A percentile compares a stretch with the other conserved stretches of the same genome.
These are phyloP conservation scores for Kuraishia capsulata DNA, from an alignment of 805 yeast species.

Conservation along the genomic window DNA sequence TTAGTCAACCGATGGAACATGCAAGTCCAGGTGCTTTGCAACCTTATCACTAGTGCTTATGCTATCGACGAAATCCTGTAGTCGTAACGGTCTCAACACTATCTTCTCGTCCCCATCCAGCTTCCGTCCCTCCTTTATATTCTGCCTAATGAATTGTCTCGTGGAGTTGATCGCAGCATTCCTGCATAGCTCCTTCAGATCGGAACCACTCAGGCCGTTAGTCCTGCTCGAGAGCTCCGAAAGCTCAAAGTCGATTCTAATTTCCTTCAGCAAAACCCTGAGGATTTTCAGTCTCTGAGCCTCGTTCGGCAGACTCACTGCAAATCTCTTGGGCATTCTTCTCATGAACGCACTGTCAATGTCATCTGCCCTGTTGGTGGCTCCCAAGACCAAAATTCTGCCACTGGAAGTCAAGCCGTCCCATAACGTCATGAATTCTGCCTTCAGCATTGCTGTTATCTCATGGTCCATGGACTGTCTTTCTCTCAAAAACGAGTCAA, in stretches of 20 bases:
- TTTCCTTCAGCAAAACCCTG: slow-evolving; percentile 58
- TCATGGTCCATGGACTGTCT: slow-evolving; percentile 81
- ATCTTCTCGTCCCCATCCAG: slow-evolving; percentile 24
- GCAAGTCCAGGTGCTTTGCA: slow-evolving; percentile 6
- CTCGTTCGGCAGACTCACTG: slow-evolving; percentile 78
- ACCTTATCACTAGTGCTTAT: slow-evolving; percentile 19
- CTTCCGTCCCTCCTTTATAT: slow-evolving; percentile 34
- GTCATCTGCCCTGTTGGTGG: slow-evolving; percentile 96
- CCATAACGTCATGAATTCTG: slow-evolving; percentile 72
- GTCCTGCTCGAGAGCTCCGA: slow-evolving; percentile 53
- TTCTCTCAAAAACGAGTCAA: slow-evolving; percentile 86
- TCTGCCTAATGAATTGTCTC: slow-evolving; percentile 65
- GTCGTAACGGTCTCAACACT: slow-evolving; percentile 51
- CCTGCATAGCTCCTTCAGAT: slow-evolving; percentile 81
- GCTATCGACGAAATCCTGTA: slow-evolving; percentile 51
- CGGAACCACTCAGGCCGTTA: slow-evolving; percentile 82
- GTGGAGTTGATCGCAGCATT: slow-evolving; percentile 90
- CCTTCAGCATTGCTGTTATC: slow-evolving; percentile 83
- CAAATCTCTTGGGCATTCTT: slow-evolving; percentile 85
- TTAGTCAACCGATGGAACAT: slow-evolving; percentile 1
- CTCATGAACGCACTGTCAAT: slow-evolving; percentile 97
- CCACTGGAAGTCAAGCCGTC: slow-evolving; percentile 91
- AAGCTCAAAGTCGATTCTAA: slow-evolving; percentile 60
- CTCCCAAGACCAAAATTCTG: slow-evolving; percentile 92
- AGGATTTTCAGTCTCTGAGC: slow-evolving; percentile 77